These are phyloP conservation scores for Ganoderma lucidum DNA, from an alignment of 1,284 basidiomycete species.

Conservation along the genomic window DNA sequence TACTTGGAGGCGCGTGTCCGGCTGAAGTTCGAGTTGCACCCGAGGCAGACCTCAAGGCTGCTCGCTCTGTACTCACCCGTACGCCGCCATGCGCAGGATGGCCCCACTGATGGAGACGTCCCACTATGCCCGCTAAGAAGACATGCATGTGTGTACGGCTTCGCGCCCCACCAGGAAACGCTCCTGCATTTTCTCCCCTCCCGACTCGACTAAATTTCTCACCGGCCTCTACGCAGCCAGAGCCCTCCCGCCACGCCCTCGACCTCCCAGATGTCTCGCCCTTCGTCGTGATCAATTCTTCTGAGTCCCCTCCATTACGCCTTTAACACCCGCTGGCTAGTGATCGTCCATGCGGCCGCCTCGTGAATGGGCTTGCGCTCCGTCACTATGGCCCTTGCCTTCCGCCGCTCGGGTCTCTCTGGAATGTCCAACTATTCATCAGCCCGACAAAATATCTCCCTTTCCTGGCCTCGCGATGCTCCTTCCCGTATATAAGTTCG, in stretches of 20 bases:
- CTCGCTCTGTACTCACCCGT: neutral
- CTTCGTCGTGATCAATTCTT: conserved; percentile 6
- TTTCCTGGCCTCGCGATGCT: conserved; percentile 21
- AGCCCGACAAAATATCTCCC: conserved; percentile 5
- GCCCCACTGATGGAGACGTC: neutral
- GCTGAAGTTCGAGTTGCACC: too few species aligned
- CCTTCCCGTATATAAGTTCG: conserved; percentile 32
- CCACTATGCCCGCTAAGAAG: neutral
- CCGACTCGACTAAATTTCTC: neutral
- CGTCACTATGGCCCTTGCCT: conserved; percentile 20
- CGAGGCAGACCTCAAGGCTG: neutral
- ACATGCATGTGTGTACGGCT: neutral
- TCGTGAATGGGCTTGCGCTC: conserved; percentile 17
- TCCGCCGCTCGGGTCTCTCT: neutral
- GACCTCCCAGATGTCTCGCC: conserved; percentile 10
- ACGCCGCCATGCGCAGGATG: neutral
- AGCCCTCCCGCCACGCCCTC: conserved; percentile 12
- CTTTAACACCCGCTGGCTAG: conserved; percentile 14
- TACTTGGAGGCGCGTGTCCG: too few species aligned
- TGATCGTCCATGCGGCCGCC: conserved; percentile 27
- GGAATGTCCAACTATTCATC: neutral
- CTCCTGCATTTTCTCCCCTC: conserved; percentile 2
- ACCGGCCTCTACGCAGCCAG: neutral
- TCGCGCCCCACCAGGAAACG: conserved; percentile 10
- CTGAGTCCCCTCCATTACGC: conserved; percentile 15